Base-by-base conservation (phyloP, 2,329 filamentous ascomycete genomes). In the Bipolaris gigantea region DNA sequence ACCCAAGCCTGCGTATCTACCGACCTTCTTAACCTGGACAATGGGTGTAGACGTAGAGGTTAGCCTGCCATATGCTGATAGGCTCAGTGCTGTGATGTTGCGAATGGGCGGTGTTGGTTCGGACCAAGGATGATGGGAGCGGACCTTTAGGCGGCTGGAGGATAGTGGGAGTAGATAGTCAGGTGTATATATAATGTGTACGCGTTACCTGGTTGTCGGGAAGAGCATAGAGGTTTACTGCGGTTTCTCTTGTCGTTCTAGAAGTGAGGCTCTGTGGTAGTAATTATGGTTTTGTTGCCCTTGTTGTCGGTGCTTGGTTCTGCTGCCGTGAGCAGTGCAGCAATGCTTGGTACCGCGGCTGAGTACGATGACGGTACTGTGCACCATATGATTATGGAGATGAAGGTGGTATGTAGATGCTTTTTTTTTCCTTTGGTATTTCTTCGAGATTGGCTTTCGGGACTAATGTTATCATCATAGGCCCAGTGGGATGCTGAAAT, bases 291-390 rank as follows among this genome's bases (percentile, higher is more conserved):
- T 56, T 53, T 55, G 11, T 43, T 55, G 23, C 32, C 53, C 25
- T 60, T 51, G 15, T 32, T 65, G n/a, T 54, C 36, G 10, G 50
- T 50, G 8, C 39, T 67, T 13, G 59, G 59, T 55, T 62, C 62
- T 23, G 55, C 59, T 47, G 38, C 65, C 13, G 40, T 65, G 38
- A 63, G 62, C 32, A 66, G 50, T 40, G 63, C 59, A 16, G 62
- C 65, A 44, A 62, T 60, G 27, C 50, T 66, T 40, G 62, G 64
- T 40, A 58, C 62, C n/a, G 59, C 63, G 6, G 65, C 69, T 45
- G 63, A 73, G 43, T 74, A 73, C 57, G 68, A 70, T 15, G 70
- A 69, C 36, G 71, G 71, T 13, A 59, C 65, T 25, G 68, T 73
- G 10, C 72, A 73, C 49, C 63, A 69, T 45, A 62, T 50, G 33